Evolutionary conservation across 2,329 filamentous ascomycete species (phyloP).

Genomic region (Talaromyces albobiverticillius): DNA sequence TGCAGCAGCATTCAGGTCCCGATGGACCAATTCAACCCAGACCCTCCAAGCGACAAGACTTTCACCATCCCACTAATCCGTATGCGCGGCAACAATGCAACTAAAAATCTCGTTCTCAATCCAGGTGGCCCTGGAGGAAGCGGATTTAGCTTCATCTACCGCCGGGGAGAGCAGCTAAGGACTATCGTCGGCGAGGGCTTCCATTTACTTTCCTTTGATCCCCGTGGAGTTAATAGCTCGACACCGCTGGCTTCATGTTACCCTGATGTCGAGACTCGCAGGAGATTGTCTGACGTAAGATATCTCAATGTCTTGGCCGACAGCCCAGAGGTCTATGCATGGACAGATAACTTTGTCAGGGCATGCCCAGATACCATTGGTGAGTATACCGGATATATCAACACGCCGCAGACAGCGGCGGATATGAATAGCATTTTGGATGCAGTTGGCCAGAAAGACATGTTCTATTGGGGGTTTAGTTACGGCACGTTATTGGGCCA

Average conservation of each 20-base stretch:
- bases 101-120: constrained; percentile 46
- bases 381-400: constrained; percentile 45
- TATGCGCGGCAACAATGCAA: constrained; percentile 44
- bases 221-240: constrained; percentile 45
- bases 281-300: constrained; percentile 27
- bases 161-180: constrained; percentile 35
- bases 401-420: constrained; percentile 51
- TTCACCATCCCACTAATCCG: constrained; percentile 48
- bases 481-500: constrained; percentile 41
- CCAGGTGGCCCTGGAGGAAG: constrained; percentile 49
- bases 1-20: constrained; percentile 47
- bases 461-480: constrained; percentile 44
- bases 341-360: constrained; percentile 40
- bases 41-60: constrained; percentile 33
- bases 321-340: constrained; percentile 38
- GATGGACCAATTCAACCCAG: constrained; percentile 45
- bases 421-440: constrained; percentile 53
- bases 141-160: constrained; percentile 38
- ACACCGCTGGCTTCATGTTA: constrained; percentile 41
- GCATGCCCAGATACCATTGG: constrained; percentile 47
- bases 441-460: constrained; percentile 37
- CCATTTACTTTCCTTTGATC: constrained; percentile 49
- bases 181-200: constrained; percentile 43
- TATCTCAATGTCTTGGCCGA: constrained; percentile 17
- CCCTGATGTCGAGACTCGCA: constrained; percentile 32